Conservation (phyloP, 257 asterid genomes). For the Forsythia suspensa region DNA sequence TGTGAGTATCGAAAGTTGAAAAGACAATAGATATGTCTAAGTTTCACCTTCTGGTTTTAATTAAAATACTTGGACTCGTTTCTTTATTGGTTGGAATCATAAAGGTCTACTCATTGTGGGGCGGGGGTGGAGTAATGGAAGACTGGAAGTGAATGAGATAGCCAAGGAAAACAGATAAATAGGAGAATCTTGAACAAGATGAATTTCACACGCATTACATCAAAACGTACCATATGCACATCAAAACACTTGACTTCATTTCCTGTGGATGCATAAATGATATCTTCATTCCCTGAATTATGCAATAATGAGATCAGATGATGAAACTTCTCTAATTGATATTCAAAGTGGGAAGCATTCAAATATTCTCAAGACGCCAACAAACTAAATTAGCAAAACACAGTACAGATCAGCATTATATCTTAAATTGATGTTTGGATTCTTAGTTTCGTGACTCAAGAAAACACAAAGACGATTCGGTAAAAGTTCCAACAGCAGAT, state of each 20-base stretch:
- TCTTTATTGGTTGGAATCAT: neutral
- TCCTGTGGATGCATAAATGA: slow-evolving; percentile 63
- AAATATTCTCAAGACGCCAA: slow-evolving; percentile 11
- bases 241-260: slow-evolving; percentile 76
- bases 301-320: slow-evolving; percentile 17
- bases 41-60: neutral
- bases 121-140: neutral
- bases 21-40: neutral
- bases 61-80: neutral
- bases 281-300: slow-evolving; percentile 81
- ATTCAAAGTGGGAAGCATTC: neutral
- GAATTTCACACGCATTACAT: neutral
- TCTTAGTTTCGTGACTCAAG: neutral
- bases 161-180: neutral
- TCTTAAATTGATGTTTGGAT: neutral
- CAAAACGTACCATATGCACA: slow-evolving; percentile 59
- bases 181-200: neutral
- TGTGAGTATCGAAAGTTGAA: neutral
- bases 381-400: neutral
- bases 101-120: neutral
- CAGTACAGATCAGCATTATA: neutral
- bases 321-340: neutral
- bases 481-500: neutral
- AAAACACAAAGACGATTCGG: neutral
- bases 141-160: neutral